Conservation (phyloP, 768 basidiomycete genomes). For the Auriculariales sp. region DNA sequence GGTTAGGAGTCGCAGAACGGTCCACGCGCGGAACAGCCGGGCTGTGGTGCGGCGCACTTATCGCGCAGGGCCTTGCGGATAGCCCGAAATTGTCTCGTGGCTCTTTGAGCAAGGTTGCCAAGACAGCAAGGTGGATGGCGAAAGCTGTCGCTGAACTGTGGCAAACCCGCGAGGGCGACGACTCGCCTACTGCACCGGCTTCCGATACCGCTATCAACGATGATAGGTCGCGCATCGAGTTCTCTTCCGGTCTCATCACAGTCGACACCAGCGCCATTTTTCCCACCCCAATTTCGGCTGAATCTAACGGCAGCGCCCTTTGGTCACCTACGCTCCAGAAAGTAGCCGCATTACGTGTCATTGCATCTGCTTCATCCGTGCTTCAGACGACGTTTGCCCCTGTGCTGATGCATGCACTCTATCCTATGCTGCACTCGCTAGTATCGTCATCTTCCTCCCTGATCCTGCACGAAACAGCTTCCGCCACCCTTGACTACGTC, state of each 20-base stretch:
- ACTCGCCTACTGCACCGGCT: constrained; percentile 9
- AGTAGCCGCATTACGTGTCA: constrained; percentile 54
- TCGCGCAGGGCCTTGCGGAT: constrained; percentile 56
- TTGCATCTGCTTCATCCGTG: constrained; percentile 58
- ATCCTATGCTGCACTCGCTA: constrained; percentile 76
- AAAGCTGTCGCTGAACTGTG: constrained; percentile 58
- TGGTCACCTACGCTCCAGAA: constrained; percentile 55
- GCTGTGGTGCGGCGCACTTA: constrained; percentile 67
- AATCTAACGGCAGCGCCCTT: constrained; percentile 13
- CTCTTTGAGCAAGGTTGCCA: constrained; percentile 38
- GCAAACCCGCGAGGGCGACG: constrained; percentile 30
- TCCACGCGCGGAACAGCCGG: constrained; percentile 45
- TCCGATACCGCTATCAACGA: constrained; percentile 8
- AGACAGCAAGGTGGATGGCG: constrained; percentile 46
- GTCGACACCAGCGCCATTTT: not conserved
- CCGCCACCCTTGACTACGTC: constrained; percentile 56
- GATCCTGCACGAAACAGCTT: constrained; percentile 60
- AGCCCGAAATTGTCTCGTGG: constrained; percentile 4
- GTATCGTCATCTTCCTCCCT: constrained; percentile 57
- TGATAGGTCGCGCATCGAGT: constrained; percentile 7
- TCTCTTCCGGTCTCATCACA: constrained; percentile 22
- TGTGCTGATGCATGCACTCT: constrained; percentile 63
- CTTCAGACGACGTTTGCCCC: constrained; percentile 58
- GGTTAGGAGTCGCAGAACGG: constrained; percentile 31
- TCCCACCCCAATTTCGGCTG: constrained; percentile 6